Base-by-base conservation (phyloP, 352 stramenopile genomes). In the Peronosclerospora sorghi region DNA sequence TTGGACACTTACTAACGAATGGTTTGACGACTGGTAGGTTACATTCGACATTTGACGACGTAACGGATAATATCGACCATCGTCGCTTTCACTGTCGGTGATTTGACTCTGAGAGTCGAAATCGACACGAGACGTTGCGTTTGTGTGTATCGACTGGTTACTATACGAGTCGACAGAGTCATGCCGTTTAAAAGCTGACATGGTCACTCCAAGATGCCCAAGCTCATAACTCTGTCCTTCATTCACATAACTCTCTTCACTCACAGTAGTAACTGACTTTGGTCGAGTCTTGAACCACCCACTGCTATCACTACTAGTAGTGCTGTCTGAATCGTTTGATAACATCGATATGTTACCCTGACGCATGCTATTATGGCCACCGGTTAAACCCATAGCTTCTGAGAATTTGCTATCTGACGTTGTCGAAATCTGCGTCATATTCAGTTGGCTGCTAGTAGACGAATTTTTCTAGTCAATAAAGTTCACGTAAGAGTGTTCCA, bases 1-100 rank as follows among this genome's bases (percentile, higher is more conserved):
- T 2, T 65, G 67, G 37, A 62, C 53, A 35, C 74, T 87, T 24
- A 79, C 35, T 18, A 73, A 65, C 10, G 73, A 86, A 34, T 67
- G 53, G 47, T 75, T 54, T 27, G 73, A 73, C 24, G 71, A 86
- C 24, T 62, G 57, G 43, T 73, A 52, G 29, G 70, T 77, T 20
- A 69, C 62, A 18, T 27, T 41, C 19, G 57, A 68, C 47, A 67
- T 48, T 37, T 55, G 46, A n/a, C 53, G 49, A 18, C 44, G 56
- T 1, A 21, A 30, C 1, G 44, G 57, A 28, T 65, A 52, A 36
- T 65, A 63, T 14, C 41, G 54, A 8, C 42, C 52, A 8, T 67
- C 52, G 38, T 58, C 45, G 24, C 54, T 68, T 17, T 56, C 54
- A 2, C 63, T 59, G 26, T 69, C 51, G 1, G 53, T 62, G 6